Evolutionary conservation across 2,329 filamentous ascomycete genomes (phyloP).

Genomic region (Arthrobotrys conoides): DNA sequence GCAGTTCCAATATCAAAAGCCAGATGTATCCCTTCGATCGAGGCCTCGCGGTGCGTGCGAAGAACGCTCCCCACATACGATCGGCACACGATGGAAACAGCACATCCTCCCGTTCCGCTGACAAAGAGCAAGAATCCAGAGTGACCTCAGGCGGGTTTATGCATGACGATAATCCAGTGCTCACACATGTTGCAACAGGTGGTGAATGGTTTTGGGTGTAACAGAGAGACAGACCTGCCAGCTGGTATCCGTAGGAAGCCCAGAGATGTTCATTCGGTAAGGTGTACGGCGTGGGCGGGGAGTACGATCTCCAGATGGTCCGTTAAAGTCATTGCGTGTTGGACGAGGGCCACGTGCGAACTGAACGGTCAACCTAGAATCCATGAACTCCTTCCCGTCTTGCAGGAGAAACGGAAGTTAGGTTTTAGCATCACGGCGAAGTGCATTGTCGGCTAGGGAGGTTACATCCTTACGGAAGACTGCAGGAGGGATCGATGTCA

Average conservation of each 20-base stretch:
- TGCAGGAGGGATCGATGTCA: conserved; percentile 65
- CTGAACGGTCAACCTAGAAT: conserved; percentile 95
- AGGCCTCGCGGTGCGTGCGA: conserved; percentile 15
- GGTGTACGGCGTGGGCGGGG: conserved; percentile 92
- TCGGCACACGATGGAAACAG: conserved; percentile 33
- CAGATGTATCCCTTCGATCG: conserved; percentile 32
- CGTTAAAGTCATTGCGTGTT: conserved; percentile 74
- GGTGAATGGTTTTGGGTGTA: conserved; percentile 41
- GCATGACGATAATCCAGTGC: conserved; percentile 52
- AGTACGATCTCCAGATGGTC: conserved; percentile 74
- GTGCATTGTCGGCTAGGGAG: conserved; percentile 65
- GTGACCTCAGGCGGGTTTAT: conserved; percentile 37
- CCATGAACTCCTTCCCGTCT: conserved; percentile 98
- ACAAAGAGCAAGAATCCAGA: conserved; percentile 60
- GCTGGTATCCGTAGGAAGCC: conserved; percentile 97
- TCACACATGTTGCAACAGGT: conserved; percentile 57
- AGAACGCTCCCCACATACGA: not conserved
- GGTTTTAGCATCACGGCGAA: conserved; percentile 50
- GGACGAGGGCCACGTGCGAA: conserved; percentile 90
- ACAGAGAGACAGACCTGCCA: conserved; percentile 89
- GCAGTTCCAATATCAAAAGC: conserved; percentile 52
- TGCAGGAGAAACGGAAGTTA: conserved; percentile 14
- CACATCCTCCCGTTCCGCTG: conserved; percentile 36
- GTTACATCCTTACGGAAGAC: conserved; percentile 74
- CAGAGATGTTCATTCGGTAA: conserved; percentile 96